Evolutionary conservation across 306 rosid species (phyloP).

Genomic region (Malus asiatica): DNA sequence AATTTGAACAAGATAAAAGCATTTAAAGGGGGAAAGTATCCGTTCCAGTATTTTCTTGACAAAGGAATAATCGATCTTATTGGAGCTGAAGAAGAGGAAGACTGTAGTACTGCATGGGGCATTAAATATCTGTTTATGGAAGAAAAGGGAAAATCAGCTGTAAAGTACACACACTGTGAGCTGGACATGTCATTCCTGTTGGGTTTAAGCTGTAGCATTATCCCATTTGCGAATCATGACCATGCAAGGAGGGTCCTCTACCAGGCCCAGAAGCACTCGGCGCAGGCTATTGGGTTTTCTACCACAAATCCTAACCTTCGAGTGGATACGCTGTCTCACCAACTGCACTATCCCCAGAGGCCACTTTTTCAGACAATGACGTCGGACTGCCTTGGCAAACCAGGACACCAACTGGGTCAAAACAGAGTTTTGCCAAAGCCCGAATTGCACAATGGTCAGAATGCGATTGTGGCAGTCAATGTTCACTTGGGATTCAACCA

Average conservation of each 20-base stretch:
- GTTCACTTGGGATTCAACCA: conserved; percentile 94
- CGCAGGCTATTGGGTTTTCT: conserved; percentile 86
- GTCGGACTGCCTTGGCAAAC: conserved; percentile 78
- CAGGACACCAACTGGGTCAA: conserved; percentile 22
- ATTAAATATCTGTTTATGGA: conserved; percentile 47
- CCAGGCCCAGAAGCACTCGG: conserved; percentile 93
- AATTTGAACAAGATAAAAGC: conserved; percentile 53
- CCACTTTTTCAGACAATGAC: conserved; percentile 78
- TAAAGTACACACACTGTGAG: conserved; percentile 79
- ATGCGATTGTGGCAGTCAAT: conserved; percentile 92
- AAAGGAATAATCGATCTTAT: conserved; percentile 74
- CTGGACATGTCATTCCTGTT: conserved; percentile 81
- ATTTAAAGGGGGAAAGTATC: conserved; percentile 36
- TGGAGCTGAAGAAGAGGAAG: conserved; percentile 98
- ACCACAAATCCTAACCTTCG: conserved; percentile 66
- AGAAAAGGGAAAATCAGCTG: conserved; percentile 36
- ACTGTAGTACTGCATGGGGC: conserved; percentile 80
- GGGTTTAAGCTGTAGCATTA: conserved; percentile 75
- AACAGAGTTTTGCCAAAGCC: conserved; percentile 47
- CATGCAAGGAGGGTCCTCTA: conserved; percentile 90
- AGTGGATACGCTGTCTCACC: conserved; percentile 87
- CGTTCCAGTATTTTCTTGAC: conserved; percentile 57
- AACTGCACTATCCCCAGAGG: conserved; percentile 75
- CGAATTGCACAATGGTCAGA: conserved; percentile 88
- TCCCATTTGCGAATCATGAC: conserved; percentile 93